Percentiles rank a stretch among this genome's conserved stretches.
phyloP scores from a whole-genome alignment of 2,329 filamentous ascomycete species.

The Escovopsis sp. region DNA sequence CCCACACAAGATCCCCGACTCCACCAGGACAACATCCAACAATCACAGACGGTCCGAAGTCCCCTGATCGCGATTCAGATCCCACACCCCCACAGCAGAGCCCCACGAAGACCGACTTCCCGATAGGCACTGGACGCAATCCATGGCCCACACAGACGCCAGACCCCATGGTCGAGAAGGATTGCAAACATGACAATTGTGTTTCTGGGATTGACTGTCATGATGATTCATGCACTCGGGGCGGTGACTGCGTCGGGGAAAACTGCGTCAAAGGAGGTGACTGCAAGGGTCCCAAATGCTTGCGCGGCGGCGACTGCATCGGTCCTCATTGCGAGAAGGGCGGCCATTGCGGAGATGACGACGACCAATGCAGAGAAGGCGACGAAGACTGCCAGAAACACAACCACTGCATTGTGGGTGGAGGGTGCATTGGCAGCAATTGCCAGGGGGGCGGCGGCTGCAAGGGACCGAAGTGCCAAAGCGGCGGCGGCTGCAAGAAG shows the following conservation, averaged over 20 bases:
- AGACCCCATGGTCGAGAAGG: not conserved
- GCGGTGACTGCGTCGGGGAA: conserved; percentile 3
- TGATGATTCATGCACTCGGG: conserved; percentile 1
- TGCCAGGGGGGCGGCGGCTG: conserved; percentile 4
- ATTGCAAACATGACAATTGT: conserved; percentile 1
- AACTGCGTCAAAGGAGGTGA: conserved; percentile 1
- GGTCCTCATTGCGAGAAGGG: conserved; percentile 1
- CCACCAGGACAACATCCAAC: too few relatives aligned
- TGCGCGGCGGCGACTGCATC: conserved; percentile 3
- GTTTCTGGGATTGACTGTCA: conserved; percentile 1
- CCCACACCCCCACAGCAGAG: too few relatives aligned
- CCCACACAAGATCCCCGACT: too few relatives aligned
- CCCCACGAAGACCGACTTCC: too few relatives aligned
- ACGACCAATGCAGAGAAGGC: not conserved
- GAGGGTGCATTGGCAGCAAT: not conserved
- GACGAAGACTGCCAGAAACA: not conserved
- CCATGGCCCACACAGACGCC: too few relatives aligned
- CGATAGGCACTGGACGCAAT: too few relatives aligned
- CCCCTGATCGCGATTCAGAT: too few relatives aligned
- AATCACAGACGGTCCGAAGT: too few relatives aligned
- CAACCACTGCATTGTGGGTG: conserved; percentile 1
- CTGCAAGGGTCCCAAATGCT: conserved; percentile 2
- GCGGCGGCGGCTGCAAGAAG: conserved; percentile 1
- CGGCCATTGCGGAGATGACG: not conserved
- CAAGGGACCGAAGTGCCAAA: conserved; percentile 1